These are phyloP conservation scores for Globisporangium emineosum DNA, from an alignment of 352 stramenopile genomes.

Conservation along the genomic window DNA sequence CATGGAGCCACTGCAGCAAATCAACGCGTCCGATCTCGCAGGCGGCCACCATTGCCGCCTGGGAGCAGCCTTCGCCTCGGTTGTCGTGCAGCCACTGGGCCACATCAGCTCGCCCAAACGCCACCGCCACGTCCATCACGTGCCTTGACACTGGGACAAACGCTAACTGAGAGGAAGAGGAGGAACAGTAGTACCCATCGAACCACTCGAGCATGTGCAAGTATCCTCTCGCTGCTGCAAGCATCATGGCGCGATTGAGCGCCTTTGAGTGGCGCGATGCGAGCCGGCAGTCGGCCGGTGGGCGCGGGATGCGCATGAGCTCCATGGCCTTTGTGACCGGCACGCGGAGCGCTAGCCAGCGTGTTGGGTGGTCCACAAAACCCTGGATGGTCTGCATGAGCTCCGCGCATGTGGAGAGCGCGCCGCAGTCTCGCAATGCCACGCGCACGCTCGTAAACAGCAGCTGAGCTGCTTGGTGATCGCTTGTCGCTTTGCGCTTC, in stretches of 20 bases:
- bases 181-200: not conserved
- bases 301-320: conserved; percentile 12
- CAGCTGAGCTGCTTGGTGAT: not conserved
- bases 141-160: conserved; percentile 8
- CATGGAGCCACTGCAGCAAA: conserved; percentile 7
- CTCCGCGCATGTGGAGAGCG: not conserved
- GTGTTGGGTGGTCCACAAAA: conserved; percentile 2
- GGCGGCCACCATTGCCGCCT: conserved; percentile 2
- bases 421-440: not conserved
- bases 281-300: not conserved
- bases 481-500: not conserved
- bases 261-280: not conserved
- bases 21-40: conserved; percentile 2
- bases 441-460: conserved; percentile 9
- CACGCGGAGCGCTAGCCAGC: conserved; percentile 7
- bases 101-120: conserved; percentile 12
- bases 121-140: conserved; percentile 13
- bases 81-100: conserved; percentile 39
- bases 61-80: conserved; percentile 28
- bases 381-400: conserved; percentile 3
- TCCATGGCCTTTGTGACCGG: not conserved
- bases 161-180: not conserved
- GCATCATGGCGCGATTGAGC: conserved; percentile 12
- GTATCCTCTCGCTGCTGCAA: conserved; percentile 6
- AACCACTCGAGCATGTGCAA: conserved; percentile 8